A percentile compares a stretch with the other conserved stretches of the same genome.
Evolutionary conservation across 106 monocot species (phyloP).

Genomic region (Dendrobium huoshanense): DNA sequence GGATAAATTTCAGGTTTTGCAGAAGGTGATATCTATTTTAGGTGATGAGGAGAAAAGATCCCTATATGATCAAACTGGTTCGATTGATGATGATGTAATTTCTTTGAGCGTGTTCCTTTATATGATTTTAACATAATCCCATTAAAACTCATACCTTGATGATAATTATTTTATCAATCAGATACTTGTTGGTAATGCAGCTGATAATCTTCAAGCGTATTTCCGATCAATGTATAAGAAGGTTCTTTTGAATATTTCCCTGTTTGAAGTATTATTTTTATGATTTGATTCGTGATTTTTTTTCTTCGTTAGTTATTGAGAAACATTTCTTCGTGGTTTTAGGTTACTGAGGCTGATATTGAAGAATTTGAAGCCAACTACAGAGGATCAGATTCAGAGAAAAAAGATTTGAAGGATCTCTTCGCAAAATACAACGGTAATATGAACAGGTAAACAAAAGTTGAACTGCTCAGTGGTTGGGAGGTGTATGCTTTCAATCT

Average conservation of each 20-base stretch:
- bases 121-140: not conserved
- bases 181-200: constrained; percentile 73
- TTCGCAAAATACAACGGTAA: constrained; percentile 76
- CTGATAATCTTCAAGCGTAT: constrained; percentile 69
- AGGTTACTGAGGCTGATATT: constrained; percentile 95
- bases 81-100: constrained; percentile 78
- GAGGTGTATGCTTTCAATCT: not conserved
- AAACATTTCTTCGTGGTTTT: not conserved
- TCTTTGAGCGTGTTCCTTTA: not conserved
- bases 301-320: constrained; percentile 5
- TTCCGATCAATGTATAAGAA: constrained; percentile 75
- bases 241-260: constrained; percentile 26
- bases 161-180: constrained; percentile 15
- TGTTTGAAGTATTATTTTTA: not conserved
- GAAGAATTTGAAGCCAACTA: constrained; percentile 95
- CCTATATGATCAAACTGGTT: constrained; percentile 93
- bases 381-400: constrained; percentile 88
- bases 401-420: constrained; percentile 86
- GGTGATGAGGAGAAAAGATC: constrained; percentile 93
- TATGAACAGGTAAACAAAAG: constrained; percentile 62
- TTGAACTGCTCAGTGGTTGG: too few species aligned
- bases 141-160: not conserved
- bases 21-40: constrained; percentile 94
- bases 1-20: constrained; percentile 92
- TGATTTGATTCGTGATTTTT: not conserved